Evolutionary conservation across 108 stramenopile genomes (phyloP).

Genomic region (Craspedostauros australis): DNA sequence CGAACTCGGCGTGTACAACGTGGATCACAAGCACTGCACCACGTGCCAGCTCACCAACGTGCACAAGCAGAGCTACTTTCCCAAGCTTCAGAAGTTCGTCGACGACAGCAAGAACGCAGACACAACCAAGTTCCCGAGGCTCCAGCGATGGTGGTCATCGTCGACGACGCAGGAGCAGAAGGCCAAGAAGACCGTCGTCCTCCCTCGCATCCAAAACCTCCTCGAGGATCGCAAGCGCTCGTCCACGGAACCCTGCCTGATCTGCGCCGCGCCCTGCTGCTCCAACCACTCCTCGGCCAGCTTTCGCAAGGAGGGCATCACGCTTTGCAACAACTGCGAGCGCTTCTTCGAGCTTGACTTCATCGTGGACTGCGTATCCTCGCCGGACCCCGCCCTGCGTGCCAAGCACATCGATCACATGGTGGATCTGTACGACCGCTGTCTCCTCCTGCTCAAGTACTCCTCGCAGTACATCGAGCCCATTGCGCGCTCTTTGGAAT

Average conservation of each 20-base stretch:
- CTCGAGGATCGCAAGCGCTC: constrained; percentile 18
- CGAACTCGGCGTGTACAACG: constrained; percentile 10
- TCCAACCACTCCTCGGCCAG: constrained; percentile 17
- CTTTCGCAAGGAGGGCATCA: constrained; percentile 29
- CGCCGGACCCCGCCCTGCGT: constrained; percentile 10
- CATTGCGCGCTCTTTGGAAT: constrained; percentile 38
- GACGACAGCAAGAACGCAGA: background rate
- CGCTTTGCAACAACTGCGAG: constrained; percentile 45
- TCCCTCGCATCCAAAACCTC: constrained; percentile 42
- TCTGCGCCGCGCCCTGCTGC: constrained; percentile 34
- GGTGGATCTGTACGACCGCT: constrained; percentile 66
- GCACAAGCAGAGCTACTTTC: constrained; percentile 11
- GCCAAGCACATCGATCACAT: constrained; percentile 45
- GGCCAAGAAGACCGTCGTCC: constrained; percentile 8
- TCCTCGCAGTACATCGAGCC: constrained; percentile 48
- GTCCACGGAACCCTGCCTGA: constrained; percentile 23
- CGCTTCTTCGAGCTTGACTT: constrained; percentile 62
- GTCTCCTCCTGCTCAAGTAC: constrained; percentile 46
- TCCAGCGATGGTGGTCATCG: background rate
- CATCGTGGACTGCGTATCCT: constrained; percentile 44
- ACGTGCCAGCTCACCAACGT: constrained; percentile 16
- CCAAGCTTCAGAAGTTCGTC: constrained; percentile 21
- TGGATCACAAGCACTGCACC: constrained; percentile 34
- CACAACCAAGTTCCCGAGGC: background rate
- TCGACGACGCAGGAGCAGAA: background rate